Base-by-base conservation (phyloP, 768 basidiomycete species). In the Kwoniella pini region DNA sequence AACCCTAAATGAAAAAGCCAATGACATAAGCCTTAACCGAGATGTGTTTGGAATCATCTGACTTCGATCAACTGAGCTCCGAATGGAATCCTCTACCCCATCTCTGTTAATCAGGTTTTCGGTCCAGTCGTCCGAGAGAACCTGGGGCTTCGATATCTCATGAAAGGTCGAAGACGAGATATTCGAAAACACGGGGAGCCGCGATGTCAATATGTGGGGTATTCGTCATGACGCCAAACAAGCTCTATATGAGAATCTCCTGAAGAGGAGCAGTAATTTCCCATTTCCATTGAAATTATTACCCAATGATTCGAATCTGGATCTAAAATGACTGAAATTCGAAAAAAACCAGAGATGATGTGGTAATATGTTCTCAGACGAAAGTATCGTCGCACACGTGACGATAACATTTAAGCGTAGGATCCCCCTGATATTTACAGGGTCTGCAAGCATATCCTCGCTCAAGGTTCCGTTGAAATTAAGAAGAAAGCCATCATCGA, bases 171-270 rank as follows among this genome's bases (percentile, higher is more conserved):
- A 46, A 22, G 12, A 24, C 19, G 10, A 24, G 15, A 19, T 30
- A 50, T 50, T 50, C 48, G 48, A 50, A 50, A 50, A 50, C 48
- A 50, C 48, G 48, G 48, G 48, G 48, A 4, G 27, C 48, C 48
- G 48, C 48, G 17, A 1, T 50, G 27, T 4, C 17, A 24, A 1
- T 31, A n/a, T 42, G 9, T 42, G 40, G 19, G 11, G 40, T 6
- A 42, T 19, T 42, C n/a, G 40, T 19, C 40, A 42, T 13, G n/a
- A n/a, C n/a, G n/a, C n/a, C n/a, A n/a, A n/a, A n/a, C n/a, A n/a
- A n/a, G n/a, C n/a, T n/a, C n/a, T n/a, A n/a, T n/a, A n/a, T n/a
- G n/a, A n/a, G n/a, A n/a, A n/a, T n/a, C n/a, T n/a, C n/a, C n/a
- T n/a, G n/a, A n/a, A n/a, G 6, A 10, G 19, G n/a, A 42, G 40